Base-by-base conservation (phyloP, 305 asterid genomes). In the Solanum hybrid region DNA sequence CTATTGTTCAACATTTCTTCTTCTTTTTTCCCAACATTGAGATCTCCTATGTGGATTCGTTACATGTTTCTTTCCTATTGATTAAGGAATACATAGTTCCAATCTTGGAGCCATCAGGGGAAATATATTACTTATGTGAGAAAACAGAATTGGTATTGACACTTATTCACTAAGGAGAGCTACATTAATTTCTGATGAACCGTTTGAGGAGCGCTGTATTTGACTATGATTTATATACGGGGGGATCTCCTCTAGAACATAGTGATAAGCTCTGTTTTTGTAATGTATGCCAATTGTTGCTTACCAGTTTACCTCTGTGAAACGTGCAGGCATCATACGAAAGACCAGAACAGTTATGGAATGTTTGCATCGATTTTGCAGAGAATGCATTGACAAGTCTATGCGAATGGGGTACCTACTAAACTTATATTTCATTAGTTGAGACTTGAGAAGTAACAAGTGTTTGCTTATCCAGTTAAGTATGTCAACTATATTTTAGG, bases 321-420 rank as follows among this genome's bases (percentile, higher is more conserved):
- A 64, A 38, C 69, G 88, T 77, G 87, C 93, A 97, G 99, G 99
- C 90, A 95, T 97, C 86, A 97, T 97, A 81, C 95, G 98, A 94
- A 97, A 97, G 95, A 97, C 99, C 87, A 94, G 99, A 94, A 97
- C 99, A 77, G 99, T 97, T 92, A 97, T 97, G 99, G 99, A 96
- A 92, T 97, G 99, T 92, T 95, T 97, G 88, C 99, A 97, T 91
- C 99, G 99, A 89, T 97, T 97, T 92, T 97, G 99, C 94, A 93
- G 99, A 93, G 99, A 96, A 92, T 97, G 99, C 95, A 97, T 97
- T 89, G 99, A 96, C 94, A 97, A 97, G 91, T 96, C 98, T 86
- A 96, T 95, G 98, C 97, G 98, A 78, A 95, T 96, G 88, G 97
- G 97, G 97, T 96, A 96, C 56, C 89, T 84, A 37, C 69, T 91